Evolutionary conservation across 495 filamentous ascomycete genomes (phyloP).

Genomic region (Talaromyces trachyspermus): DNA sequence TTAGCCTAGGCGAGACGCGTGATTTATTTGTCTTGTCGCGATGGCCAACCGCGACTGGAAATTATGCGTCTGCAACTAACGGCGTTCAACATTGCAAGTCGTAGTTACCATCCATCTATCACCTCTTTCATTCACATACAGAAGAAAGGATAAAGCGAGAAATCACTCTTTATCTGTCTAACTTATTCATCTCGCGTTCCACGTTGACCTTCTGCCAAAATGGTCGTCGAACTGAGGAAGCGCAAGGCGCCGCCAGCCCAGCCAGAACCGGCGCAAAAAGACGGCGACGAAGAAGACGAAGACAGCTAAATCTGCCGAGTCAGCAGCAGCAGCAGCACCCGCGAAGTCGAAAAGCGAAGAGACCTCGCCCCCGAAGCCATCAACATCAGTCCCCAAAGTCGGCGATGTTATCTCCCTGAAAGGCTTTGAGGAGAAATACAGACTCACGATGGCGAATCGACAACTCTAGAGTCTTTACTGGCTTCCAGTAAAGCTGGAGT

Average conservation of each 20-base stretch:
- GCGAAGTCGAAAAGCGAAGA: constrained; percentile 21
- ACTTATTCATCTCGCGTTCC: background rate
- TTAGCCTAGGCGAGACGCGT: constrained; percentile 1
- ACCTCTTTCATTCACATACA: background rate
- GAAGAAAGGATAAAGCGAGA: background rate
- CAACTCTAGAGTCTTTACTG: constrained; percentile 68
- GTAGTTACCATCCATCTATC: background rate
- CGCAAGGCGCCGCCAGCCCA: constrained; percentile 50
- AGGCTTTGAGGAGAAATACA: constrained; percentile 73
- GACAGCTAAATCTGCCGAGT: constrained; percentile 35
- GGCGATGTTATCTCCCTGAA: constrained; percentile 56
- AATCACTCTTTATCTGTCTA: background rate
- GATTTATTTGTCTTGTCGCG: constrained; percentile 1
- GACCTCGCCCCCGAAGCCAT: constrained; percentile 14
- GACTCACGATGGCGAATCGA: constrained; percentile 73
- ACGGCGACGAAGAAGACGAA: constrained; percentile 44
- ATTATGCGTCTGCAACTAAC: too few species aligned
- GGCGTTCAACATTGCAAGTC: too few species aligned
- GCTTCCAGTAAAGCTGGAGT: constrained; percentile 78
- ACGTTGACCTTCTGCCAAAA: constrained; percentile 12
- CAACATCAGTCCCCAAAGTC: constrained; percentile 29
- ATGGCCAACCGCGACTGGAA: constrained; percentile 5
- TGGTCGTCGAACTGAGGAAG: constrained; percentile 62
- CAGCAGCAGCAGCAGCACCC: constrained; percentile 12
- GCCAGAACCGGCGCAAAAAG: constrained; percentile 42